Conservation (phyloP, 2,329 filamentous ascomycete genomes). For the Pyrenochaeta sp. region DNA sequence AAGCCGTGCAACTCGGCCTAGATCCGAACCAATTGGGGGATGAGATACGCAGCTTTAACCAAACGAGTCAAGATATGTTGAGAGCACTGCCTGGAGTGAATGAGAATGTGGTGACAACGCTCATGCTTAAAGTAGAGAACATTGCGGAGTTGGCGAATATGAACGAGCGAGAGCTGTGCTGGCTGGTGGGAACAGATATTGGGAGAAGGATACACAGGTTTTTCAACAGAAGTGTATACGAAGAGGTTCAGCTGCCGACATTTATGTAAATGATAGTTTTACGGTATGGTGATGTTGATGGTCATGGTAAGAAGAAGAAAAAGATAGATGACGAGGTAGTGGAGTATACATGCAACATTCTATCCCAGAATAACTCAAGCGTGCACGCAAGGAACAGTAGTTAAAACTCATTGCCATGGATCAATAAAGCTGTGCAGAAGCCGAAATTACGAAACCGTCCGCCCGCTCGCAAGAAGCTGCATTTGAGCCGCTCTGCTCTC, state of each 20-base stretch:
- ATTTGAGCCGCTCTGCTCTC: constrained; percentile 47
- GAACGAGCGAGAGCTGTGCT: constrained; percentile 74
- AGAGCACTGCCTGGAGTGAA: constrained; percentile 80
- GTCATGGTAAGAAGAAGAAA: not conserved
- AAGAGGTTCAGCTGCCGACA: constrained; percentile 36
- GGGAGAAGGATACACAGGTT: constrained; percentile 81
- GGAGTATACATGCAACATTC: not conserved
- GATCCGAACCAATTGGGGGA: constrained; percentile 64
- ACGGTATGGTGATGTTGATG: not conserved
- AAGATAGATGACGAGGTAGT: not conserved
- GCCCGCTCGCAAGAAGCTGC: constrained; percentile 50
- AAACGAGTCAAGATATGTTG: constrained; percentile 90
- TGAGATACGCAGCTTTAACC: constrained; percentile 76
- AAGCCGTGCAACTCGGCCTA: constrained; percentile 83
- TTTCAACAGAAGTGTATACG: constrained; percentile 71
- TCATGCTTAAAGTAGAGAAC: constrained; percentile 78
- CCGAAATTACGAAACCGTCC: constrained; percentile 29
- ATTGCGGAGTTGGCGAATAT: constrained; percentile 88
- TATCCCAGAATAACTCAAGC: not conserved
- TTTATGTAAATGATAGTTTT: constrained; percentile 12
- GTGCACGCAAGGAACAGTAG: not conserved
- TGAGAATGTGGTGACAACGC: constrained; percentile 75
- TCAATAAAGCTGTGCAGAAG: not conserved
- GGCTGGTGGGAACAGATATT: constrained; percentile 78
- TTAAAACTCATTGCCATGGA: not conserved